phyloP scores from a whole-genome alignment of 441 rosid genomes.

The Adansonia madagascariensis region DNA sequence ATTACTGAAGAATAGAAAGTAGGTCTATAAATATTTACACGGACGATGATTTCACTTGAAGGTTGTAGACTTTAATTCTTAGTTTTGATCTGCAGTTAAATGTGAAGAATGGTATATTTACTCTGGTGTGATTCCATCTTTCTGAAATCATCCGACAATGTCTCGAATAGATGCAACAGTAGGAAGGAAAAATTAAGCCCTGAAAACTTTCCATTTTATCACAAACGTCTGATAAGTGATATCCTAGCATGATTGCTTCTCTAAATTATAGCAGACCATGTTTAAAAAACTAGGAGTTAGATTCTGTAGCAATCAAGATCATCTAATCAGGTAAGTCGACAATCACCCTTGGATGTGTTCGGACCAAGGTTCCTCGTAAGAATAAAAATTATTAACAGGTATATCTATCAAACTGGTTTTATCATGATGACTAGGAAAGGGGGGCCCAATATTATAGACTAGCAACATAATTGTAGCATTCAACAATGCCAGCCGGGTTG shows the following conservation, averaged over 20 bases:
- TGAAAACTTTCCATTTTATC: no score
- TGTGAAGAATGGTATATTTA: no score
- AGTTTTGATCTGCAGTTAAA: neutral
- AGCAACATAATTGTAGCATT: slow-evolving; percentile 16
- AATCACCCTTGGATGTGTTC: neutral
- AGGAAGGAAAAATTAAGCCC: no score
- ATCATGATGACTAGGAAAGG: neutral
- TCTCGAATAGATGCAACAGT: no score
- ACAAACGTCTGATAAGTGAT: no score
- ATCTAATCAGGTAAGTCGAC: neutral
- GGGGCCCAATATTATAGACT: neutral
- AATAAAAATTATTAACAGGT: neutral
- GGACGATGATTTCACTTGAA: neutral
- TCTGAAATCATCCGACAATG: no score
- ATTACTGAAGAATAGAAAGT: neutral
- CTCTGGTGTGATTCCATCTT: no score
- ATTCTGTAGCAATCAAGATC: neutral
- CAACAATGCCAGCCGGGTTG: slow-evolving; percentile 18
- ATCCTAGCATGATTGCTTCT: neutral
- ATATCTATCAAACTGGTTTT: neutral
- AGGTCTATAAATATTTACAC: neutral
- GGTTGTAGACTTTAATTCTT: neutral
- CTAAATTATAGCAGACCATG: no score
- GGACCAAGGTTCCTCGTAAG: neutral
- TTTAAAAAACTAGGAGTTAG: neutral